phyloP scores from a whole-genome alignment of 306 rosid species.

The Oxytropis ochrocephala region DNA sequence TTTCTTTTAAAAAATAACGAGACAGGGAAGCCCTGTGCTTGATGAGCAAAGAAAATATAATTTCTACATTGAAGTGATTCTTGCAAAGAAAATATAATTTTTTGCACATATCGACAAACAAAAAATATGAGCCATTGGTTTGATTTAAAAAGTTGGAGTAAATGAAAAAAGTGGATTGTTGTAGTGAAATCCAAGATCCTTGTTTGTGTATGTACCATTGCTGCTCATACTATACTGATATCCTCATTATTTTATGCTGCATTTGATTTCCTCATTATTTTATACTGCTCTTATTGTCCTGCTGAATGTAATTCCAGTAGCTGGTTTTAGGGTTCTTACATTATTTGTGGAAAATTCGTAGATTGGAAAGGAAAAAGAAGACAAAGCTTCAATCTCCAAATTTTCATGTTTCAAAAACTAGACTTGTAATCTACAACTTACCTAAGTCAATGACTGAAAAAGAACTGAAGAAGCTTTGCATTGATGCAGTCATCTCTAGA shows the following conservation, averaged over 20 bases:
- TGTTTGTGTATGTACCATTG: background rate
- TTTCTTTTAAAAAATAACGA: no score
- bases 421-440: constrained; percentile 77
- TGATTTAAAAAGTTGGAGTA: background rate
- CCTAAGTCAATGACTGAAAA: constrained; percentile 81
- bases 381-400: constrained; percentile 93
- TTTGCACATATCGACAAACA: background rate
- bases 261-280: background rate
- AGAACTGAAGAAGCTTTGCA: constrained; percentile 72
- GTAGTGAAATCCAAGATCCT: background rate
- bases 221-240: background rate
- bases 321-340: constrained; percentile 10
- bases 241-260: background rate
- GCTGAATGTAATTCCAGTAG: background rate
- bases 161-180: background rate
- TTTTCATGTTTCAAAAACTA: constrained; percentile 82
- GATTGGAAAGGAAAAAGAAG: constrained; percentile 65
- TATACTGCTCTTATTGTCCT: background rate
- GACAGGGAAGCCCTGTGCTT: constrained; percentile 3
- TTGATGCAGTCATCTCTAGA: constrained; percentile 76
- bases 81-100: background rate
- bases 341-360: constrained; percentile 13
- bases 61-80: background rate
- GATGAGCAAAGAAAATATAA: constrained; percentile 5
- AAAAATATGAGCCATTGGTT: background rate